Evolutionary conservation across 2,329 filamentous ascomycete genomes (phyloP), one percentile per base, ranked within the genome.

Genomic region (Penicillium brevicompactum): DNA sequence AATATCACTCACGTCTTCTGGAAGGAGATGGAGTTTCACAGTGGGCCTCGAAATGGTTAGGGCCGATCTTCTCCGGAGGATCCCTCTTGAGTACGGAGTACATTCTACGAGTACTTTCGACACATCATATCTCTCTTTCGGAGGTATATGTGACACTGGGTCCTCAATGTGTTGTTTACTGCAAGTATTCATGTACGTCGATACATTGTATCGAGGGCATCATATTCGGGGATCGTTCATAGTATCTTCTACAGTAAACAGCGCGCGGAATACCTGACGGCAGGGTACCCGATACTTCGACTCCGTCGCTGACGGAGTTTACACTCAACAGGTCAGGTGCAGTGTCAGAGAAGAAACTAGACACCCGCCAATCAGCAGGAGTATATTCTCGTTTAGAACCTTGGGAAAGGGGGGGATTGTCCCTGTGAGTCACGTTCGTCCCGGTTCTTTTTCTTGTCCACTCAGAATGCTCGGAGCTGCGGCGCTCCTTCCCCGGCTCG

Each of bases 21-120:
- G 62, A 65, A 64, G 51, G 56, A 61, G 60, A 64, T 63, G 61
- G 61, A 63, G 61, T 63, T 54, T 49, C 57, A 61, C 52, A 49
- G 58, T 57, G 62, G 57, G 49, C 50, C 59, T 51, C 37, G 51
- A 30, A 21, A 18, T 14, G 21, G 13, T 52, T 64, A 58, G 58
- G 60, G 63, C 63, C 63, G 63, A 65, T 65, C 63, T 45, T 65
- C 58, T 63, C 63, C 63, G 63, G 63, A 61, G 60, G 61, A 63
- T 58, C 60, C 54, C 55, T 18, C 18, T 18, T 18, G 18, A 18
- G 18, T 18, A 18, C 46, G 55, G 18, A 41, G 53, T 59, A 59
- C 58, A 45, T 13, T 44, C 49, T 59, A 57, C 27, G n/a, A 16
- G 8, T 45, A n/a, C 41, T 24, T 44, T 16, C 38, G 30, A 31